Evolutionary conservation across 371 early-diverging fungal species (phyloP).

Genomic region (Thermomucor indicae-seudaticae): DNA sequence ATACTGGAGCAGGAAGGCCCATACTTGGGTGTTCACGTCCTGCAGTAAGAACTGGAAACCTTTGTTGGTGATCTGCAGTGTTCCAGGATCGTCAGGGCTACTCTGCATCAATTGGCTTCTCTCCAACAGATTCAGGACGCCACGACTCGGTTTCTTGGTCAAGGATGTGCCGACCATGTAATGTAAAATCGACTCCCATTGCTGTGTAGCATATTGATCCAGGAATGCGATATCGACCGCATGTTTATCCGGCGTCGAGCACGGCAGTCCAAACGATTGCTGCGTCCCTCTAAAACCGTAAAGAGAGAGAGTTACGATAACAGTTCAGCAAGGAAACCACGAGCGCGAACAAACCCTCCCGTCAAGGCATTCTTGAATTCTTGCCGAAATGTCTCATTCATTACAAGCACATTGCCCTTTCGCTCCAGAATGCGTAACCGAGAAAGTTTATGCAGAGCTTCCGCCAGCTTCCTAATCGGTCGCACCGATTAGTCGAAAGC

Average conservation of each 20-base stretch:
- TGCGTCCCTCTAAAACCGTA: conserved; percentile 57
- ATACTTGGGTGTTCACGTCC: conserved; percentile 90
- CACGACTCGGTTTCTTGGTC: conserved; percentile 62
- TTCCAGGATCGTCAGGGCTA: conserved; percentile 6
- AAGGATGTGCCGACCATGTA: conserved; percentile 91
- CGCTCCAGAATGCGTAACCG: conserved; percentile 66
- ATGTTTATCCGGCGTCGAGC: conserved; percentile 62
- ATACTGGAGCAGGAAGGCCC: conserved; percentile 94
- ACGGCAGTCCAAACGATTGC: conserved; percentile 79
- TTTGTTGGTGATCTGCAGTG: conserved; percentile 79
- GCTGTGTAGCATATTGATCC: conserved; percentile 77
- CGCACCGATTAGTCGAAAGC: background rate
- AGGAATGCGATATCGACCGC: conserved; percentile 65
- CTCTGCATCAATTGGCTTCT: conserved; percentile 77
- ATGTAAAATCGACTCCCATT: conserved; percentile 93
- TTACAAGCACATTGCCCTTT: conserved; percentile 33
- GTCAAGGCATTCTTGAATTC: conserved; percentile 86
- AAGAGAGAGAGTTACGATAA: background rate
- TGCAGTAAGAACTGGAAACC: conserved; percentile 96
- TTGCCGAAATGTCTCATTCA: conserved; percentile 71
- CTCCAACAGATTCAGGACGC: conserved; percentile 73
- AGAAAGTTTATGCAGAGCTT: conserved; percentile 61
- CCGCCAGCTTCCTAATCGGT: conserved; percentile 43
- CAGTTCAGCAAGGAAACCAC: background rate
- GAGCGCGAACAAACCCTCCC: conserved; percentile 72